phyloP scores from a whole-genome alignment of 345 rosid species.

The Citrus medica region DNA sequence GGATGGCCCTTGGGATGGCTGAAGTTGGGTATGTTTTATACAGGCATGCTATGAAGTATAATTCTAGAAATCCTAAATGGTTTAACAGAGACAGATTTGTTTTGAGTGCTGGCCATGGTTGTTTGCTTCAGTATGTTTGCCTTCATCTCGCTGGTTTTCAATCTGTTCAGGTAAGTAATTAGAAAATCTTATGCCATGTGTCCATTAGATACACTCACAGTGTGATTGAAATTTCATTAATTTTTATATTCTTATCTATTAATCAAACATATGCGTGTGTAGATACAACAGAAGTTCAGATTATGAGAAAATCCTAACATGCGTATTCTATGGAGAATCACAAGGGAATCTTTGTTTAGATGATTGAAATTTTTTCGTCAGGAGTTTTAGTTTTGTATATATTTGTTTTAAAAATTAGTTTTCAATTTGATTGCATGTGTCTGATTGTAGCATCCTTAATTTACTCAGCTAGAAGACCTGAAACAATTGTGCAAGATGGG shows the following conservation, averaged over 20 bases:
- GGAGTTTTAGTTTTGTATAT: too few species aligned
- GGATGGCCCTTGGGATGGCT: constrained; percentile 38
- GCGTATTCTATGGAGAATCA: too few species aligned
- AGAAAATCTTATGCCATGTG: too few species aligned
- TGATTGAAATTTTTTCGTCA: too few species aligned
- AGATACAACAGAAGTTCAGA: too few species aligned
- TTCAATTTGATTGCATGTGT: not conserved
- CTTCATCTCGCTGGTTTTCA: constrained; percentile 40
- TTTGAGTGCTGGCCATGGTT: constrained; percentile 43
- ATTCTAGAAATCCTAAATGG: constrained; percentile 34
- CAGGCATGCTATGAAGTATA: constrained; percentile 30
- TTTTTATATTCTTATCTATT: too few species aligned
- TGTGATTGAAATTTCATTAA: too few species aligned
- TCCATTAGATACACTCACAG: too few species aligned
- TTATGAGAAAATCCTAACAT: too few species aligned
- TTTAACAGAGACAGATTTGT: constrained; percentile 42
- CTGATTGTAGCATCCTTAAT: not conserved
- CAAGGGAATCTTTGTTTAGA: too few species aligned
- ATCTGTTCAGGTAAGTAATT: constrained; percentile 23
- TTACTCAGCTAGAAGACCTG: constrained; percentile 25
- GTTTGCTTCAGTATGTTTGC: constrained; percentile 38
- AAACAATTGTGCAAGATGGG: constrained; percentile 32
- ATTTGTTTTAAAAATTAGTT: not conserved
- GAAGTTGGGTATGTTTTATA: constrained; percentile 25
- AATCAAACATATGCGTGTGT: too few species aligned